Evolutionary conservation across 2,329 filamentous ascomycete genomes (phyloP).

Genomic region (Alternaria sp.): DNA sequence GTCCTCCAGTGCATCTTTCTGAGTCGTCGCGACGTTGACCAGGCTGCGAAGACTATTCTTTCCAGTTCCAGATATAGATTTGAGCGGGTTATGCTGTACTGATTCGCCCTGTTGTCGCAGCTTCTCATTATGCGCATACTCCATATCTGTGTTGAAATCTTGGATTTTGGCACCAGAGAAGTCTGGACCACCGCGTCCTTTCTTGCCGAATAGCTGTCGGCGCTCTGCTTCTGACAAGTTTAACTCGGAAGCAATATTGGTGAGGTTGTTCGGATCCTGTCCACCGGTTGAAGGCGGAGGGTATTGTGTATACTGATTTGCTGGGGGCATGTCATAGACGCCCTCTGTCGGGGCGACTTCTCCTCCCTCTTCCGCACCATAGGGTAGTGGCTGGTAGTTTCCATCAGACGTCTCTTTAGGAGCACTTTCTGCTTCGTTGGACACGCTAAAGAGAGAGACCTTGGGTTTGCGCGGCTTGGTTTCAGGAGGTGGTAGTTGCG

Average conservation of each 20-base stretch:
- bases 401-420: slow-evolving; percentile 20
- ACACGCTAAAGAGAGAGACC: slow-evolving; percentile 73
- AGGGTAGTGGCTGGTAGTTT: slow-evolving; percentile 50
- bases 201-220: slow-evolving; percentile 84
- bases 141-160: slow-evolving; percentile 86
- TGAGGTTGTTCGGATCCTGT: slow-evolving; percentile 62
- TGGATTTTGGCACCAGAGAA: slow-evolving; percentile 69
- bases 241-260: slow-evolving; percentile 75
- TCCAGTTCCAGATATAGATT: slow-evolving; percentile 75
- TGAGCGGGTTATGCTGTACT: slow-evolving; percentile 79
- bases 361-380: slow-evolving; percentile 33
- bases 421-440: slow-evolving; percentile 48
- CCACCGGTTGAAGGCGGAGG: slow-evolving; percentile 14
- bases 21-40: slow-evolving; percentile 79
- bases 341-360: slow-evolving; percentile 19
- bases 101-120: slow-evolving; percentile 73
- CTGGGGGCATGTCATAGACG: slow-evolving; percentile 11
- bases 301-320: slow-evolving; percentile 7
- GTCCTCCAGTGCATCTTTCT: slow-evolving; percentile 88
- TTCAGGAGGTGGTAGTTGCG: slow-evolving; percentile 18
- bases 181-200: slow-evolving; percentile 53
- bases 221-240: slow-evolving; percentile 78
- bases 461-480: slow-evolving; percentile 60
- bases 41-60: slow-evolving; percentile 91
- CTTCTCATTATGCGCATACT: slow-evolving; percentile 85